A percentile compares a stretch with the other conserved stretches of the same genome.
Conservation (phyloP, 768 basidiomycete species). For the Macrolepiota albuminosa region DNA sequence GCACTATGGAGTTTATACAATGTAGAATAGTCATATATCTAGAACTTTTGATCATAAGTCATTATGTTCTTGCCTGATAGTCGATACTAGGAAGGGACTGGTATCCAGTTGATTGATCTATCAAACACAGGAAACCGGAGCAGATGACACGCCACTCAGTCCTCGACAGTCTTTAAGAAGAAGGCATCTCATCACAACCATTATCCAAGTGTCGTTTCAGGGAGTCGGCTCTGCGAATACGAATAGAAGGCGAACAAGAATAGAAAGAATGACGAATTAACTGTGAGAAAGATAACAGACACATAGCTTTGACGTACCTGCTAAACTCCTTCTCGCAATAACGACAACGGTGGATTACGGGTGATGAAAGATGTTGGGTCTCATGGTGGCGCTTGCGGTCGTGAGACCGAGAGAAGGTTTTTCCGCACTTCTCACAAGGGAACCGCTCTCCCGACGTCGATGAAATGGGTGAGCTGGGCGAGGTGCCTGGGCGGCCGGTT, state of each 20-base stretch:
- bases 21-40: constrained; percentile 10
- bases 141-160: not conserved
- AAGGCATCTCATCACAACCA: constrained; percentile 35
- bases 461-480: constrained; percentile 33
- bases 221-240: constrained; percentile 33
- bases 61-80: not conserved
- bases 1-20: not conserved
- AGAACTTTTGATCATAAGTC: constrained; percentile 17
- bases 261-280: not conserved
- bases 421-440: constrained; percentile 69
- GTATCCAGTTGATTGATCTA: constrained; percentile 4
- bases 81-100: constrained; percentile 10
- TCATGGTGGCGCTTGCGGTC: constrained; percentile 81
- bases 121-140: not conserved
- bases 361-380: constrained; percentile 63
- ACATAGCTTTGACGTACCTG: constrained; percentile 34
- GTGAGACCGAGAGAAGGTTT: constrained; percentile 76
- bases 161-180: constrained; percentile 9
- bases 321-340: constrained; percentile 78
- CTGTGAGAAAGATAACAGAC: constrained; percentile 9
- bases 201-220: constrained; percentile 81
- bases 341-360: constrained; percentile 64
- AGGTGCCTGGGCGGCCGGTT: constrained; percentile 36
- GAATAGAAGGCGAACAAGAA: constrained; percentile 7
- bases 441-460: constrained; percentile 56